Conservation (phyloP, 345 rosid genomes). For the Gynandropsis gynandra region DNA sequence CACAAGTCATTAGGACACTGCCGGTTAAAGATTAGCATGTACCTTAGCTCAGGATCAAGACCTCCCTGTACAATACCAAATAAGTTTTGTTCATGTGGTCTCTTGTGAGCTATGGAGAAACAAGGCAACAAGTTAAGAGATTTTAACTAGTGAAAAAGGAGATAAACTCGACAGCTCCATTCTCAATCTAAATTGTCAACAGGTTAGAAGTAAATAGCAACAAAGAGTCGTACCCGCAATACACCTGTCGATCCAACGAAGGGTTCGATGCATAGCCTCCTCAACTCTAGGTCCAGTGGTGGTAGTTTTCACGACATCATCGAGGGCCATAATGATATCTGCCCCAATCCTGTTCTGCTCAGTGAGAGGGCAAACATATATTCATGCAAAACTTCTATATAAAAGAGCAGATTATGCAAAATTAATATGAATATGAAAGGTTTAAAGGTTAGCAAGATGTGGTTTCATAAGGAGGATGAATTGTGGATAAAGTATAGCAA, state of each 20-base stretch:
- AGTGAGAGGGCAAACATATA: slow-evolving; percentile 3
- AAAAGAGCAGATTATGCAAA: no score
- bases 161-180: not conserved
- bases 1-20: not conserved
- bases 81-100: slow-evolving; percentile 68
- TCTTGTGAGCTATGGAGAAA: slow-evolving; percentile 49
- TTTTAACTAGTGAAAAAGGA: not conserved
- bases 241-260: slow-evolving; percentile 86
- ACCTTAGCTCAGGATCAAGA: slow-evolving; percentile 69
- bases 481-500: no score
- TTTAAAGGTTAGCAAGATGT: no score
- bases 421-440: no score
- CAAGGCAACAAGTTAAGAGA: not conserved
- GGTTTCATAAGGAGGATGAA: no score
- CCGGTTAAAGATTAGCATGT: slow-evolving; percentile 5
- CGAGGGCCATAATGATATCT: slow-evolving; percentile 85
- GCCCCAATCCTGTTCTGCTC: slow-evolving; percentile 86
- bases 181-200: slow-evolving; percentile 4
- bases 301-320: slow-evolving; percentile 80
- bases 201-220: slow-evolving; percentile 1
- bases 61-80: slow-evolving; percentile 84
- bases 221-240: slow-evolving; percentile 37
- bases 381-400: not conserved
- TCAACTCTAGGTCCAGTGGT: slow-evolving; percentile 72
- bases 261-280: slow-evolving; percentile 83